phyloP scores from a whole-genome alignment of 2,329 filamentous ascomycete genomes.

The Pyrenophora seminiperda region DNA sequence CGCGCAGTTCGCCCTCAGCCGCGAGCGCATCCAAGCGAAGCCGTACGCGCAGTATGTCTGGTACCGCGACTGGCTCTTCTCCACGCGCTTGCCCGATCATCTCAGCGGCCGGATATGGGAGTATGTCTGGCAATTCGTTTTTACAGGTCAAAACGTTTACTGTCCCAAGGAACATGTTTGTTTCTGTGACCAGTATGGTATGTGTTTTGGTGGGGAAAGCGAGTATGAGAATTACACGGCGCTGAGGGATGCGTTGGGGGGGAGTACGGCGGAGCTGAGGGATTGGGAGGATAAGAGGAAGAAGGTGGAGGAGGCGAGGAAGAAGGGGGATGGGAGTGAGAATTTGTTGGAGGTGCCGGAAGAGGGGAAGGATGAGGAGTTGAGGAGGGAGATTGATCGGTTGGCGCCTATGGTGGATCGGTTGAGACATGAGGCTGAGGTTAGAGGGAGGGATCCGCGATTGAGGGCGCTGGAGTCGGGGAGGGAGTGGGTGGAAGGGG shows the following conservation, averaged over 20 bases:
- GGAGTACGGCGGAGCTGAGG: slow-evolving; percentile 50
- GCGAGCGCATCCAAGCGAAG: slow-evolving; percentile 61
- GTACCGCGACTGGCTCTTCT: slow-evolving; percentile 65
- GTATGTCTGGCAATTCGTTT: slow-evolving; percentile 68
- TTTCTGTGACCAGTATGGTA: slow-evolving; percentile 68
- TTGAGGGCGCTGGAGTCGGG: slow-evolving; percentile 60
- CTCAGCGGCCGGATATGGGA: slow-evolving; percentile 66
- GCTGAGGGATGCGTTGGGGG: slow-evolving; percentile 50
- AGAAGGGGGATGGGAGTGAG: slow-evolving; percentile 33
- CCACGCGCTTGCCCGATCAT: slow-evolving; percentile 61
- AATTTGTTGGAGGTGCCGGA: slow-evolving; percentile 47
- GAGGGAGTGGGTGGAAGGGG: slow-evolving; percentile 60
- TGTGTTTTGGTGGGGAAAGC: slow-evolving; percentile 62
- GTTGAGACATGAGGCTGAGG: slow-evolving; percentile 53
- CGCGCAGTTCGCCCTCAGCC: slow-evolving; percentile 66
- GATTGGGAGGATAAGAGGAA: slow-evolving; percentile 49
- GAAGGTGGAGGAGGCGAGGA: slow-evolving; percentile 42
- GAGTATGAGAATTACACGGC: slow-evolving; percentile 57
- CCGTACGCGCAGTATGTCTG: slow-evolving; percentile 60
- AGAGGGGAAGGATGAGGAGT: slow-evolving; percentile 50
- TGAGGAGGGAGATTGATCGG: slow-evolving; percentile 52
- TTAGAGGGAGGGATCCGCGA: slow-evolving; percentile 58
- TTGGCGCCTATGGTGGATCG: slow-evolving; percentile 51
- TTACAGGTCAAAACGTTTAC: slow-evolving; percentile 56
- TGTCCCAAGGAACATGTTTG: slow-evolving; percentile 62